Evolutionary conservation across 1,139 yeast genomes (phyloP), one percentile per base, ranked within the genome.

Genomic region (Kodamaea derodonti): DNA sequence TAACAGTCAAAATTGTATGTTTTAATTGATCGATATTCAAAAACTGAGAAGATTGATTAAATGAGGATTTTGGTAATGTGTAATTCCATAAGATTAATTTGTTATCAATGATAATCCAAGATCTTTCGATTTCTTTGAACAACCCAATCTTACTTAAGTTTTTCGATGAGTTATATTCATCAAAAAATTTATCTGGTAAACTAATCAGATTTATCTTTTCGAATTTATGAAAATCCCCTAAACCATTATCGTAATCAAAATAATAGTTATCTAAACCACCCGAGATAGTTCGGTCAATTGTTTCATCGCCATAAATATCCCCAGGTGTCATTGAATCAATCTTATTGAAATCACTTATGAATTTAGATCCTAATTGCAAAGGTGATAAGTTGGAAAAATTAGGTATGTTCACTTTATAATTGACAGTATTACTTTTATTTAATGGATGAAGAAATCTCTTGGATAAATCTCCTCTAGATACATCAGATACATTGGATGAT

Each of bases 61-160:
- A 68, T 8, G 73, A 66, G 3, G 71, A 64, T 39, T 73, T 77
- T 2, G 81, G 75, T 32, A 79, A 78, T 41, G 65, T 66, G 53
- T 78, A 82, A 52, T 84, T 81, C 98, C 98, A 92, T 25, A 94
- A 71, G 26, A 84, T 76, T 49, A 94, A 68, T 49, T 83, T 80
- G 51, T 84, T 84, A 56, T 88, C 97, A 27, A 83, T 79, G 2
- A 86, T 79, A 31, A 90, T 75, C 97, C 97, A 92, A 7, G 92
- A 80, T 41, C 96, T 75, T 42, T 80, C 78, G 27, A 92, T 75
- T 39, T 84, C 90, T 0, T 92, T 78, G 47, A 92, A 82, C 32
- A 90, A 62, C 7, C 98, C 98, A 78, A 86, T 81, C 42, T 81
- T 81, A 22, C 90, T 78, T 31, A 69, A 72, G 38, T 79, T 73